Percentiles rank a stretch among this genome's conserved stretches.
These are phyloP conservation scores for Penicillium bovifimosum DNA, from an alignment of 495 filamentous ascomycete species.

Conservation along the genomic window DNA sequence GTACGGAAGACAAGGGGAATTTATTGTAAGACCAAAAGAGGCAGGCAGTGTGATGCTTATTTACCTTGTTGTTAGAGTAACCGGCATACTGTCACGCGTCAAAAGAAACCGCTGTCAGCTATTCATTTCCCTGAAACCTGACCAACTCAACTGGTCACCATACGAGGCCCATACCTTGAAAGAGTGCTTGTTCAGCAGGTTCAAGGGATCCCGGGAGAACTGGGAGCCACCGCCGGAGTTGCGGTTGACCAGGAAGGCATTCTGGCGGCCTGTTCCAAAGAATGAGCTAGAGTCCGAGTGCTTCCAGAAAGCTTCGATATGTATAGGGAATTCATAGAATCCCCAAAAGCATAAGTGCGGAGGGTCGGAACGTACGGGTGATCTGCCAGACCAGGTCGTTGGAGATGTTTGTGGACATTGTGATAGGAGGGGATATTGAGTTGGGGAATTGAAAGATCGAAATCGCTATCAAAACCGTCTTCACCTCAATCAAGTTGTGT, in stretches of 20 bases:
- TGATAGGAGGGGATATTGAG: constrained; percentile 26
- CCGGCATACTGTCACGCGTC: constrained; percentile 64
- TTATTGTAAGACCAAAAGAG: not conserved
- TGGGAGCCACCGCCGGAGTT: constrained; percentile 66
- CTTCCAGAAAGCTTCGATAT: not conserved
- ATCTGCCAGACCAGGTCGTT: constrained; percentile 88
- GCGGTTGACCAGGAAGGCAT: constrained; percentile 85
- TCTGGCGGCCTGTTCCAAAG: constrained; percentile 59
- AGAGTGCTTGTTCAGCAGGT: constrained; percentile 81
- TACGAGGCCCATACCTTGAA: constrained; percentile 65
- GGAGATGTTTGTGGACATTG: constrained; percentile 60
- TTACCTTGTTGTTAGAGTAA: constrained; percentile 89
- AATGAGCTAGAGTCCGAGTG: constrained; percentile 10
- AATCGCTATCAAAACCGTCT: constrained; percentile 16
- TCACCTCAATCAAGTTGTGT: constrained; percentile 30
- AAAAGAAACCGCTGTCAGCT: not conserved
- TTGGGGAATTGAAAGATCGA: constrained; percentile 21
- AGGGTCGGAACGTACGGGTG: constrained; percentile 60
- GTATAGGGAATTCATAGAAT: not conserved
- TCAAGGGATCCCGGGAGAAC: constrained; percentile 91
- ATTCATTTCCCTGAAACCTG: not conserved
- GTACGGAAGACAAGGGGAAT: not conserved
- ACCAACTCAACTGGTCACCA: not conserved
- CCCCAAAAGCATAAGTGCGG: not conserved
- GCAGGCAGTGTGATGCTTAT: not conserved